A percentile compares a stretch with the other conserved stretches of the same genome.
These are phyloP conservation scores for Exophiala sp. DNA, from an alignment of 2,329 filamentous ascomycete genomes.

Conservation along the genomic window DNA sequence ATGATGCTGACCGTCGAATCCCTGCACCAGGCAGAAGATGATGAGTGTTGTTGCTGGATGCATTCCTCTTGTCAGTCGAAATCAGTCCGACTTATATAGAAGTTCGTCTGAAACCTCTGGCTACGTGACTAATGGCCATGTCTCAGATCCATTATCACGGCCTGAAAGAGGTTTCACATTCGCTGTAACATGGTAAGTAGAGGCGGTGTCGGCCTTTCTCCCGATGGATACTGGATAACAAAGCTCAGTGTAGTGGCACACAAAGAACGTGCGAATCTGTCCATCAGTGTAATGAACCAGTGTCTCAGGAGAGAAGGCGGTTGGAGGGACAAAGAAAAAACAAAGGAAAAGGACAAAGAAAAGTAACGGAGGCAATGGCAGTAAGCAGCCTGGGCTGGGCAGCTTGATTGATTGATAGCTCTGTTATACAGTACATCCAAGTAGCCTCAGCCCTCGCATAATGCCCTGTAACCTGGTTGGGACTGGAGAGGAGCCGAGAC, in stretches of 20 bases:
- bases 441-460: no score
- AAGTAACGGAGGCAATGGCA: no score
- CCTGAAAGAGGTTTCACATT: not conserved
- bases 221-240: not conserved
- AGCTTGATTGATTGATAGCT: no score
- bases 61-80: not conserved
- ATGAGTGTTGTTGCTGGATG: not conserved
- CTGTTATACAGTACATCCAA: no score
- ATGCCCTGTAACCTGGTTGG: not conserved
- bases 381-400: no score
- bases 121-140: not conserved
- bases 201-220: not conserved
- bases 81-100: not conserved
- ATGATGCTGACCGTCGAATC: no score
- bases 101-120: not conserved
- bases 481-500: not conserved
- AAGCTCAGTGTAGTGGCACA: not conserved
- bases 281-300: not conserved
- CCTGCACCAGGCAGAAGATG: not conserved
- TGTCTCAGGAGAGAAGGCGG: not conserved
- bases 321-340: not conserved
- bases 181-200: not conserved
- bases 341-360: not conserved
- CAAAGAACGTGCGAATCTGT: not conserved
- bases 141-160: not conserved